Base-by-base conservation (phyloP, 768 basidiomycete species). In the Panaeolus cyanescens region DNA sequence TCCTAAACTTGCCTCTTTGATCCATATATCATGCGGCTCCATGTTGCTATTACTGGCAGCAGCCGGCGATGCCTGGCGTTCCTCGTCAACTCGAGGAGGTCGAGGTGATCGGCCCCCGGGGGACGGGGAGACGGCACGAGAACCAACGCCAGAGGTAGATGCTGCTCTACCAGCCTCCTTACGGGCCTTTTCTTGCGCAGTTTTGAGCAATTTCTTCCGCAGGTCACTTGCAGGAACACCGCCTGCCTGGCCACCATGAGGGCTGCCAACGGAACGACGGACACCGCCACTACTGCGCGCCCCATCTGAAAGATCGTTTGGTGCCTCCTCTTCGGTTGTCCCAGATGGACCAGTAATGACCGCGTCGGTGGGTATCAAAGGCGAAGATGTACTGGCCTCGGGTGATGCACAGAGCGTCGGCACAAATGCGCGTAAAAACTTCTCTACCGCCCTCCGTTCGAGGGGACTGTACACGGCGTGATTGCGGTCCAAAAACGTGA, bases 401-500 rank as follows among this genome's bases (percentile, higher is more conserved):
- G 83, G 83, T 72, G 81, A 82, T 84, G 81, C 90, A 80, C 89
- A 94, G 31, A 99, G 79, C 32, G 88, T 75, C 9, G 95, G 94
- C 53, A 98, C 80, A 72, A 99, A 95, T 9, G 84, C 79, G 33
- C 92, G 85, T 32, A 99, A 79, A 75, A 96, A 96, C 54, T 82
- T 82, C 71, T 98, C 97, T 39, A 98, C 87, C 31, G 84, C 81
- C 45, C 91, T 86, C 45, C 94, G 86, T 76, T 99, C 96, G 56
- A 82, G 79, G 2, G 82, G 74, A 61, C 87, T 90, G 74, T 93
- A 93, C 60, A 85, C 84, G 15, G 83, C 85, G 66, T 88, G 87
- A 53, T 91, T 90, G 70, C 91, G 93, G 68, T 98, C 96, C 66
- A 99, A 82, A 79, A 93, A 98, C 13, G 89, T 88, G 71, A 92